Evolutionary conservation across 208 protist species (phyloP).

Genomic region (Trypanosoma rangeli): DNA sequence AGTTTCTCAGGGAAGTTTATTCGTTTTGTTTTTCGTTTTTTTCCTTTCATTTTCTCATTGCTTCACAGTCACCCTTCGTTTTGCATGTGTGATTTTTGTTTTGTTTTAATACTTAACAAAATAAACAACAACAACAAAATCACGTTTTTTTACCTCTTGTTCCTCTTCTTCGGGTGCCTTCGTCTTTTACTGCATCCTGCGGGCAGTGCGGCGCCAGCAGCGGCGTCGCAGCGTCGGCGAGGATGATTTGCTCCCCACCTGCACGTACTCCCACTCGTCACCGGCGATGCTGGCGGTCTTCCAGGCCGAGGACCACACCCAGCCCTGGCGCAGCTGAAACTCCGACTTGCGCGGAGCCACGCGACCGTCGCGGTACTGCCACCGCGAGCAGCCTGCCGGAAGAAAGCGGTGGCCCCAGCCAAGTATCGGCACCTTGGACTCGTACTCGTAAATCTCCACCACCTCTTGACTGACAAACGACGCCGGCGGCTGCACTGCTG

Average conservation of each 20-base stretch:
- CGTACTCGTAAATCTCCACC: slow-evolving; percentile 65
- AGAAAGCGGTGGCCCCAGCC: slow-evolving; percentile 59
- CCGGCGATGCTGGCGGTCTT: slow-evolving; percentile 16
- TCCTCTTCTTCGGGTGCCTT: background rate
- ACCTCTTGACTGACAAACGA: background rate
- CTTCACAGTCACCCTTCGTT: background rate
- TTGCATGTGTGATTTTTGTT: too few relatives aligned
- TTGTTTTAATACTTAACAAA: too few relatives aligned
- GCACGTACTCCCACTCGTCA: slow-evolving; percentile 31
- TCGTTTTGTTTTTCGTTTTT: background rate
- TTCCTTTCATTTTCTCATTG: background rate
- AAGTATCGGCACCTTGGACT: slow-evolving; percentile 46
- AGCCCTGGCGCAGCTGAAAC: slow-evolving; percentile 45
- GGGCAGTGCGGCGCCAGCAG: slow-evolving; percentile 47
- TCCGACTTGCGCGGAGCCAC: slow-evolving; percentile 38
- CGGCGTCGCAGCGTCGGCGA: slow-evolving; percentile 57
- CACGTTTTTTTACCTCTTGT: background rate
- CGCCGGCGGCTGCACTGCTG: background rate
- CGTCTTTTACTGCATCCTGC: slow-evolving; percentile 6
- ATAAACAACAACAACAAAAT: background rate
- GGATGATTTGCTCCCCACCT: slow-evolving; percentile 25
- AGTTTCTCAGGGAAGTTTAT: background rate
- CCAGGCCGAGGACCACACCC: slow-evolving; percentile 63
- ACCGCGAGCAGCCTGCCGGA: slow-evolving; percentile 43
- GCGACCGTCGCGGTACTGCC: slow-evolving; percentile 61